Evolutionary conservation across 2,329 filamentous ascomycete species (phyloP), one percentile per base, ranked within the genome.

Genomic region (Penicillium vulpinum): DNA sequence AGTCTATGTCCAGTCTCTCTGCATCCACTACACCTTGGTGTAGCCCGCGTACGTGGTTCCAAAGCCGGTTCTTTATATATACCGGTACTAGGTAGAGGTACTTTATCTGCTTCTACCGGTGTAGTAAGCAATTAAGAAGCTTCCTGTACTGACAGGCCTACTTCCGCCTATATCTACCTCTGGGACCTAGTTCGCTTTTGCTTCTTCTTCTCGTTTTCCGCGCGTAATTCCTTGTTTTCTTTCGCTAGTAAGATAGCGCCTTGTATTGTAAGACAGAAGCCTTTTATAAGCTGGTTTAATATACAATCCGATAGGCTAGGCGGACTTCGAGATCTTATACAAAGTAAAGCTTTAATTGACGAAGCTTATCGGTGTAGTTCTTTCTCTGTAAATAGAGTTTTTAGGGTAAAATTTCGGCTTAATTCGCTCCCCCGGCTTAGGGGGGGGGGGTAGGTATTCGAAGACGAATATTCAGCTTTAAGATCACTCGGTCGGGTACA

Each of bases 391-490:
- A n/a, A n/a, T n/a, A n/a, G n/a, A n/a, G n/a, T n/a, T n/a, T n/a
- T n/a, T n/a, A n/a, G n/a, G n/a, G n/a, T n/a, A n/a, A n/a, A n/a
- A n/a, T n/a, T n/a, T n/a, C n/a, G n/a, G n/a, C n/a, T n/a, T n/a
- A n/a, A n/a, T n/a, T 9, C 8, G 4, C 48, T 51, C 10, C 24
- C 38, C 49, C 8, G 1, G 36, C 49, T 51, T 5, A n/a, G n/a
- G n/a, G 26, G 3, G 29, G 38, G 26, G 50, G 50, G 10, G 39
- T 52, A 3, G 5, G 39, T 0, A 36, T 50, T 21, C 28, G 8
- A 39, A 57, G 55, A 0, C 9, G 18, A 26, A 56, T 56, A 56
- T 58, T 26, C 16, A 55, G 36, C 47, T 51, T 38, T 11, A 3
- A 41, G n/a, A 54, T 28, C 8, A 58, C 39, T 7, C 22, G 11